Evolutionary conservation across 1,139 yeast genomes (phyloP).

Genomic region (Diutina siamensis): DNA sequence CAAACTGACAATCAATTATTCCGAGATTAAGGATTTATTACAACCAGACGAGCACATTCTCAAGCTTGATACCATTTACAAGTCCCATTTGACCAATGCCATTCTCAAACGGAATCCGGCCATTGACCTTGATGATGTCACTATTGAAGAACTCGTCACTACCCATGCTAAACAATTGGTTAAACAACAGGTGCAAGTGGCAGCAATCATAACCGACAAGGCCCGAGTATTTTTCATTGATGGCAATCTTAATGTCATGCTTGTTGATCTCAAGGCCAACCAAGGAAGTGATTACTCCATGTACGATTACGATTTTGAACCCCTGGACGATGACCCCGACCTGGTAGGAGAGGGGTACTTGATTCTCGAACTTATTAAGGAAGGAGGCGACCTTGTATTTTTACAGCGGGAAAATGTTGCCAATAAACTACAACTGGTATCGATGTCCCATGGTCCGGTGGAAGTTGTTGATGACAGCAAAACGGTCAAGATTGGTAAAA

Average conservation of each 20-base stretch:
- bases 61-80: constrained; percentile 29
- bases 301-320: constrained; percentile 65
- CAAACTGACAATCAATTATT: constrained; percentile 12
- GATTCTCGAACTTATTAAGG: constrained; percentile 49
- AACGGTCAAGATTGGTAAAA: constrained; percentile 23
- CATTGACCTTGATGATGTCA: constrained; percentile 20
- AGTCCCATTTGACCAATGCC: constrained; percentile 24
- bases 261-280: constrained; percentile 37
- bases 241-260: constrained; percentile 24
- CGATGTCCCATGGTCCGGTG: constrained; percentile 17
- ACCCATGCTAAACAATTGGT: constrained; percentile 24
- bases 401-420: constrained; percentile 28
- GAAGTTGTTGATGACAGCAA: constrained; percentile 26
- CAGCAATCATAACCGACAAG: constrained; percentile 37
- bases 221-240: constrained; percentile 36
- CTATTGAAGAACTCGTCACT: constrained; percentile 31
- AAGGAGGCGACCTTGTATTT: constrained; percentile 48
- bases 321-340: constrained; percentile 28
- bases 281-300: constrained; percentile 54
- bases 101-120: constrained; percentile 15
- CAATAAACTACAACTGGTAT: constrained; percentile 14
- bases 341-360: constrained; percentile 39
- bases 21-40: constrained; percentile 25
- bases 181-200: constrained; percentile 24
- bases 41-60: constrained; percentile 28